Percentiles rank a stretch among this genome's conserved stretches.
Evolutionary conservation across 306 rosid genomes (phyloP).

Genomic region (Sechiopsis laciniata): DNA sequence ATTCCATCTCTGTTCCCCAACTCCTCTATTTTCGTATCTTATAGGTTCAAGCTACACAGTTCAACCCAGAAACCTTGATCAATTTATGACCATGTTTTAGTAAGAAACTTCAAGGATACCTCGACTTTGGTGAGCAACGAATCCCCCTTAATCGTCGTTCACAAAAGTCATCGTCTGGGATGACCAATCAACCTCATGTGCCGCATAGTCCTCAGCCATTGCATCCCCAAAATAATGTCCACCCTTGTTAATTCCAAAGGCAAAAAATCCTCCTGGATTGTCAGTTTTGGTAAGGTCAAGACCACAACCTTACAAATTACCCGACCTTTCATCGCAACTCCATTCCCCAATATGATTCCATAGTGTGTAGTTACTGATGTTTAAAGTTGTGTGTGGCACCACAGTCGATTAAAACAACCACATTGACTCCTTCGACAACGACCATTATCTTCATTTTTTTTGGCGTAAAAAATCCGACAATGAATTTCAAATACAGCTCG

Average conservation of each 20-base stretch:
- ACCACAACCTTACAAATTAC: not conserved
- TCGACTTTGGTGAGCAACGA: not conserved
- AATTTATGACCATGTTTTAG: not conserved
- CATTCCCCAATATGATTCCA: not conserved
- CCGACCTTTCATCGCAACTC: not conserved
- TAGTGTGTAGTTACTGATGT: not conserved
- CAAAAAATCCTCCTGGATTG: not conserved
- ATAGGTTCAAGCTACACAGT: too few relatives aligned
- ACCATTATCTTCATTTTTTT: too few relatives aligned
- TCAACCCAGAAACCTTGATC: not conserved
- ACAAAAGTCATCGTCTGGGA: not conserved
- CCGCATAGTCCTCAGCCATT: not conserved
- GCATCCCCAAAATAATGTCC: not conserved
- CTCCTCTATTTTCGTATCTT: not conserved
- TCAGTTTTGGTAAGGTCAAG: not conserved
- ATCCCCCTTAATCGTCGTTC: not conserved
- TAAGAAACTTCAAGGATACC: not conserved
- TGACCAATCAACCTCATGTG: not conserved
- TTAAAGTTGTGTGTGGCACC: too few relatives aligned
- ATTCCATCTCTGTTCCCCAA: too few relatives aligned
- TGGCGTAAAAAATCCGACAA: too few relatives aligned
- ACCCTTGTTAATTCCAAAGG: not conserved
- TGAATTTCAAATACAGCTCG: too few relatives aligned
- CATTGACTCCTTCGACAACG: too few relatives aligned
- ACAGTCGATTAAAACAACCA: too few relatives aligned